A percentile compares a stretch with the other conserved stretches of the same genome.
phyloP scores from a whole-genome alignment of 225 moss, liverwort and hornwort genomes.

The Pseudoscleropodium purum region DNA sequence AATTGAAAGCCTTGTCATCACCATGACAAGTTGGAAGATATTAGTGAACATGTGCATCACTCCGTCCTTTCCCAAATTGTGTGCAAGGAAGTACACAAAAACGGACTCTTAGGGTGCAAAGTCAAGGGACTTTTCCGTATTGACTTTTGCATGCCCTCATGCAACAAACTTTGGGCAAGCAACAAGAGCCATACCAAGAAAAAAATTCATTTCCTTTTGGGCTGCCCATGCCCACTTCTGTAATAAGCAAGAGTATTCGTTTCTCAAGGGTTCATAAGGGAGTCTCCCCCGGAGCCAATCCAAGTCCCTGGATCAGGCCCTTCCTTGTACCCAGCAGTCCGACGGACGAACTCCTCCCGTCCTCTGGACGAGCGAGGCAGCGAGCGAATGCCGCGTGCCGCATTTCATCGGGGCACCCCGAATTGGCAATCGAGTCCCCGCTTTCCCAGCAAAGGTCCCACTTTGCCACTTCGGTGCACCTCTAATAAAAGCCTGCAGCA shows the following conservation, averaged over 20 bases:
- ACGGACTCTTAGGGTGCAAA: too few species aligned
- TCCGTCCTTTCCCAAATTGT: too few species aligned
- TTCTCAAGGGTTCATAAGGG: neutral
- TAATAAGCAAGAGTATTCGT: neutral
- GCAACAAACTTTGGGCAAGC: neutral
- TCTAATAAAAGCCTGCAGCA: neutral
- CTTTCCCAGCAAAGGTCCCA: neutral
- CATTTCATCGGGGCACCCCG: neutral
- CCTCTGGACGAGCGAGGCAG: neutral
- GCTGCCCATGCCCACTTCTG: neutral
- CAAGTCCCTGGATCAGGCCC: too few species aligned
- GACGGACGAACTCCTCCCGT: neutral
- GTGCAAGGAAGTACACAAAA: fast-evolving
- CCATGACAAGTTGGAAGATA: neutral
- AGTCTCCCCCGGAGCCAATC: neutral
- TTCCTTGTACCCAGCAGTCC: neutral
- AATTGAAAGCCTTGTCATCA: neutral
- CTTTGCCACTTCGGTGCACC: neutral
- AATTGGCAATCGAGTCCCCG: neutral
- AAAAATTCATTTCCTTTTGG: too few species aligned
- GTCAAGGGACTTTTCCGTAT: neutral
- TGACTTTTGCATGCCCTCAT: neutral
- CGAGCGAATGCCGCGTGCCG: neutral
- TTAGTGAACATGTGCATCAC: too few species aligned
- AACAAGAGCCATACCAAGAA: neutral